Base-by-base conservation (phyloP, 345 rosid genomes). In the Triadica sebifera region DNA sequence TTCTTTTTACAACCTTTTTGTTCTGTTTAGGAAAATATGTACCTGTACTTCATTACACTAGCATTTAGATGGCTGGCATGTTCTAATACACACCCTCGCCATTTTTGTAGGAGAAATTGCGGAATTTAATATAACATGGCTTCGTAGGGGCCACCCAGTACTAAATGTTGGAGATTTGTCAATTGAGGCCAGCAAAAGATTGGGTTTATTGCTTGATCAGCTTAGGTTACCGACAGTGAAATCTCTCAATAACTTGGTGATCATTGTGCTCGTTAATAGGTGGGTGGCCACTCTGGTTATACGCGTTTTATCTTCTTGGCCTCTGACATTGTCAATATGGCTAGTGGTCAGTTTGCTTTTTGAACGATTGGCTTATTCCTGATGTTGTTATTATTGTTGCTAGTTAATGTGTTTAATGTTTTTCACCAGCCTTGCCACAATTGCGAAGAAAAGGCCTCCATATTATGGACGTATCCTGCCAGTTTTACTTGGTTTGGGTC, bases 401-500 rank as follows among this genome's bases (percentile, higher is more conserved):
- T 50, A 9, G 38, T 52, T 55, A 25, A 22, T 41, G 69, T 50
- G 67, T 19, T 61, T 74, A 70, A 70, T 34, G 79, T 65, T 86
- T 81, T 82, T 60, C 71, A 64, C 52, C 88, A 93, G 97, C 81
- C 91, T 95, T 77, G 89, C 93, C 69, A 85, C 90, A 71, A 88
- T 95, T 77, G 99, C 97, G 51, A 91, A 86, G 78, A 88, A 83
- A 84, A 88, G 97, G 72, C 97, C 98, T 81, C 86, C 93, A 74
- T 90, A 85, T 77, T 95, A 84, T 86, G 98, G 99, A 65, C 91
- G 94, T 73, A 90, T 95, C 84, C 80, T 95, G 76, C 89, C 99
- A 71, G 98, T 91, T 84, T 84, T 95, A 74, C 94, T 95, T 81
- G 90, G 90, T 80, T 82, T 95, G 88, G 91, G 90, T 83, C 87